Conservation (phyloP, 768 basidiomycete genomes). For the Amanita pseudoporphyria region DNA sequence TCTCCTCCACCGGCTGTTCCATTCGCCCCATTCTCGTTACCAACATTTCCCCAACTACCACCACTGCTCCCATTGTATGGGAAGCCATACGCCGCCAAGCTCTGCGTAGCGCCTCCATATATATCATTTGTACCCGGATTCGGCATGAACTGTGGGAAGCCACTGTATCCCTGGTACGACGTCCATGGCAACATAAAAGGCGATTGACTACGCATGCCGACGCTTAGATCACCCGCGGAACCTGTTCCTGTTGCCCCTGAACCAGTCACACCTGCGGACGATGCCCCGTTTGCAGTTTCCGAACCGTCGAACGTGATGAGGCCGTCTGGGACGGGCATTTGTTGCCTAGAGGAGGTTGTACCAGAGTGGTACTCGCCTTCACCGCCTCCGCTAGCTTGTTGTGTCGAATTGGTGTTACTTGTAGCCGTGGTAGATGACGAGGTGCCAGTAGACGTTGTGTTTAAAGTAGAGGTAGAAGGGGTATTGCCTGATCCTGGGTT, state of each 20-base stretch:
- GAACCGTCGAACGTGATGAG: slow-evolving; percentile 23
- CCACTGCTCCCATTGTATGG: no score
- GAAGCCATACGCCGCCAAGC: neutral
- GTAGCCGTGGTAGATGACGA: neutral
- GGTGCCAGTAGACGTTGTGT: neutral
- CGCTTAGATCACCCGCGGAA: neutral
- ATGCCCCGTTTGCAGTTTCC: slow-evolving; percentile 6
- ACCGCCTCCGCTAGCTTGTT: neutral
- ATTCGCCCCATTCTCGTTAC: no score
- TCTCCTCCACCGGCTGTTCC: no score
- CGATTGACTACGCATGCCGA: neutral
- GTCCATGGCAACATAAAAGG: neutral
- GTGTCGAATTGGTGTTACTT: neutral
- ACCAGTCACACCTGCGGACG: no score
- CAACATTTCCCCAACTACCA: no score
- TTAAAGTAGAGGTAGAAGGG: neutral
- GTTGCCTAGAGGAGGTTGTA: slow-evolving; percentile 3
- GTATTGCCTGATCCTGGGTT: neutral
- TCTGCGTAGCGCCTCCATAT: neutral
- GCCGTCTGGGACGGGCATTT: slow-evolving; percentile 16
- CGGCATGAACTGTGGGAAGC: neutral
- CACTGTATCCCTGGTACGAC: neutral
- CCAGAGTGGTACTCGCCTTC: neutral
- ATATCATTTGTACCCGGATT: neutral
- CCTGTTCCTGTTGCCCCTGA: no score